Evolutionary conservation across 495 filamentous ascomycete genomes (phyloP).

Genomic region (Aspergillus sclerotioniger): DNA sequence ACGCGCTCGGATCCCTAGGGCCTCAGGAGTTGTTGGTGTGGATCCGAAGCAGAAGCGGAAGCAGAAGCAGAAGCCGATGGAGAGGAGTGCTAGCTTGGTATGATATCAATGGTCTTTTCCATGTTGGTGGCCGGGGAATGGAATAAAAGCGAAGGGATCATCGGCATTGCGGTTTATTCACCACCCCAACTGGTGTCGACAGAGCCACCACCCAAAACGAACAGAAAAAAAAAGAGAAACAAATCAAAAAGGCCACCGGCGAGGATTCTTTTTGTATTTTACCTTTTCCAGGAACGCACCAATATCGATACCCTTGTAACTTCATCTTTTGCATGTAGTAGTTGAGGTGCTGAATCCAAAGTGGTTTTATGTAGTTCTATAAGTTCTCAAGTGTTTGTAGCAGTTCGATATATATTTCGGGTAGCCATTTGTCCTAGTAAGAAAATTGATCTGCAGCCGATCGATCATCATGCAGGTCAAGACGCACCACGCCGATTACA

Average conservation of each 20-base stretch:
- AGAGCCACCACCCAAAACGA: neutral
- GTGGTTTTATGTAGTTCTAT: too few relatives aligned
- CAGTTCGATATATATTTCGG: too few relatives aligned
- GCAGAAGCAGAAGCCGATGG: neutral
- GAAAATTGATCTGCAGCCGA: too few relatives aligned
- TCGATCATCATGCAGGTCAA: too few relatives aligned
- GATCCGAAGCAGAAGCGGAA: neutral
- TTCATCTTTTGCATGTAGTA: conserved; percentile 18
- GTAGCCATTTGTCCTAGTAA: too few relatives aligned
- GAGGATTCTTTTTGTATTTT: conserved; percentile 14
- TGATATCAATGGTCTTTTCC: neutral
- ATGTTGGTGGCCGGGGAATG: neutral
- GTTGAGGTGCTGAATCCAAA: too few relatives aligned
- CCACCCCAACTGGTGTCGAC: too few relatives aligned
- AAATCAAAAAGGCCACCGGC: conserved; percentile 19
- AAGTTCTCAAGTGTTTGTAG: too few relatives aligned
- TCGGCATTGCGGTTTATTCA: neutral
- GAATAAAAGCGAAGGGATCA: neutral
- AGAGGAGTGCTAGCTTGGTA: neutral
- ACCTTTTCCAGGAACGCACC: conserved; percentile 26
- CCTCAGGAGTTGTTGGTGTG: neutral
- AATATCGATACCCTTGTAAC: conserved; percentile 47
- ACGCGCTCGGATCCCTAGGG: neutral
- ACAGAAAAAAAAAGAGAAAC: neutral
- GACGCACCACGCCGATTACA: too few relatives aligned